These are phyloP conservation scores for Rhodamnia argentea DNA, from an alignment of 345 rosid species.

Conservation along the genomic window DNA sequence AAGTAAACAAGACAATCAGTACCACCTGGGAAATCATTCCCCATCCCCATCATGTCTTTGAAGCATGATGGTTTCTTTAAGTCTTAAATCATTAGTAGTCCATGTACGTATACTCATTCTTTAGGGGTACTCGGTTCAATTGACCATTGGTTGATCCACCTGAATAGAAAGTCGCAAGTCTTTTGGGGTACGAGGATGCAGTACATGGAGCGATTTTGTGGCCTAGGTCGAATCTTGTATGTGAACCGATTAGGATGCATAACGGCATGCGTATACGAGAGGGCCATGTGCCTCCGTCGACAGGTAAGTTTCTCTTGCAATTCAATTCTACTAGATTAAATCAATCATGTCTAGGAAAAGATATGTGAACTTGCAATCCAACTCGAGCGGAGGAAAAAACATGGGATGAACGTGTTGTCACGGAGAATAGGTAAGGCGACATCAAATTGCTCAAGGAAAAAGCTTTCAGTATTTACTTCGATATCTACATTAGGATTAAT, in stretches of 20 bases:
- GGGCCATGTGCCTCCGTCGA: background rate
- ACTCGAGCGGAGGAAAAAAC: background rate
- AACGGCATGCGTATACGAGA: background rate
- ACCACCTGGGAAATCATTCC: background rate
- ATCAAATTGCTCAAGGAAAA: background rate
- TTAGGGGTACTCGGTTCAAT: background rate
- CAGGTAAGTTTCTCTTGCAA: background rate
- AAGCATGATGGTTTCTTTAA: background rate
- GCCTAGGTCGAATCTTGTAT: background rate
- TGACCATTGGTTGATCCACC: background rate
- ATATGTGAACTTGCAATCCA: background rate
- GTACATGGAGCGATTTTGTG: background rate
- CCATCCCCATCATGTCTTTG: background rate
- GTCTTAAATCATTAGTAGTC: background rate
- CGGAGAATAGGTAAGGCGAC: accelerated
- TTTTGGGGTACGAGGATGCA: background rate
- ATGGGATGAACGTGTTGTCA: background rate
- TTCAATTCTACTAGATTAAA: background rate
- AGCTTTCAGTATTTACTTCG: background rate
- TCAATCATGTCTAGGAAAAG: background rate
- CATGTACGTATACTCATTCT: background rate
- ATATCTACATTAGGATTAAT: background rate
- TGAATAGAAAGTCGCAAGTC: background rate
- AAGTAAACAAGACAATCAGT: background rate
- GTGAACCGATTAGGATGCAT: background rate